These are phyloP conservation scores for Ceratobasidium sp. DNA, from an alignment of 1,284 basidiomycete species.

Conservation along the genomic window DNA sequence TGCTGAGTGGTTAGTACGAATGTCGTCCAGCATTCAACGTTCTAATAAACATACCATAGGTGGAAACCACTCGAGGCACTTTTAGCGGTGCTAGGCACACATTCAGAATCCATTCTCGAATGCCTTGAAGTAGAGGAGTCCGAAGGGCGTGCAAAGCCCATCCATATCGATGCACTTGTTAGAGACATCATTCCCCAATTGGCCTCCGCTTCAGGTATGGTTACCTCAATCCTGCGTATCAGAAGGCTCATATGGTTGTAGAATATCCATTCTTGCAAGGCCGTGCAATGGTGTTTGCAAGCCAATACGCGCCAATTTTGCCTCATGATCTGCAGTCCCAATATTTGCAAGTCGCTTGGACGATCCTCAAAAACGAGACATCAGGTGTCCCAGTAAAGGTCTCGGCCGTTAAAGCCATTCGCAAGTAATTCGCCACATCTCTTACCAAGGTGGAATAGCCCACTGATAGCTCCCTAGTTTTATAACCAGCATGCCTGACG, in stretches of 20 bases:
- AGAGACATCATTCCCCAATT: conserved; percentile 82
- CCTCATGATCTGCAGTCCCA: conserved; percentile 77
- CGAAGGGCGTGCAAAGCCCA: conserved; percentile 66
- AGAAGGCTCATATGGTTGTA: conserved; percentile 52
- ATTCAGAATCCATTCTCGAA: conserved; percentile 80
- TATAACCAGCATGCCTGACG: conserved; percentile 69
- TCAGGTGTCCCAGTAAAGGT: conserved; percentile 88
- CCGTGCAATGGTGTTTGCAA: conserved; percentile 93
- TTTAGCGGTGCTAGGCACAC: conserved; percentile 85
- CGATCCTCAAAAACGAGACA: conserved; percentile 78
- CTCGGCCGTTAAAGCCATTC: conserved; percentile 90
- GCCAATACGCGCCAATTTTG: conserved; percentile 83
- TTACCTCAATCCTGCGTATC: conserved; percentile 16
- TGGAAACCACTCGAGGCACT: conserved; percentile 90
- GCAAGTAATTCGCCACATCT: conserved; percentile 69
- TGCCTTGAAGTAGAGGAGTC: conserved; percentile 77
- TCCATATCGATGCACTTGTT: conserved; percentile 83
- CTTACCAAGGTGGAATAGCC: neutral
- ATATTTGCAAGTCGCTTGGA: conserved; percentile 87
- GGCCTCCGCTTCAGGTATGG: conserved; percentile 70
- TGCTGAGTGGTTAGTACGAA: conserved; percentile 15
- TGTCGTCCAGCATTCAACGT: neutral
- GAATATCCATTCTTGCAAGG: conserved; percentile 93
- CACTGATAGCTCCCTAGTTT: conserved; percentile 62
- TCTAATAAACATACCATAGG: conserved; percentile 59